Evolutionary conservation across 495 filamentous ascomycete genomes (phyloP).

Genomic region (Neurospora terricola): DNA sequence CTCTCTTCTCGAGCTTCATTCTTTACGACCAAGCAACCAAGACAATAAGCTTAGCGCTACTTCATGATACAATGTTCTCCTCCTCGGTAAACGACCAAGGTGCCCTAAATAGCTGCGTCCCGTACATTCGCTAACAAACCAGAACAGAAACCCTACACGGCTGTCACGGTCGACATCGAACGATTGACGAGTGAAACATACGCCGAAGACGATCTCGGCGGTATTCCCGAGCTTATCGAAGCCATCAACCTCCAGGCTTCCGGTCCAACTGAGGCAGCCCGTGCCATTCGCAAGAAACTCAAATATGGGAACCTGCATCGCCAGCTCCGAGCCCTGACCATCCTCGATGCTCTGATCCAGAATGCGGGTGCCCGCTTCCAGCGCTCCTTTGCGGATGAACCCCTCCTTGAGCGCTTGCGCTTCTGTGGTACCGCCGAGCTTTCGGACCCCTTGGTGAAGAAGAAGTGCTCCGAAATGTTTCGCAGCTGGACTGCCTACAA

Average conservation of each 20-base stretch:
- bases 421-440: slow-evolving; percentile 77
- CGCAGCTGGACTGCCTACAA: slow-evolving; percentile 84
- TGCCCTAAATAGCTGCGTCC: background rate
- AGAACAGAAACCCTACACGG: slow-evolving; percentile 89
- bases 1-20: background rate
- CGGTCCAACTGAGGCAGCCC: slow-evolving; percentile 81
- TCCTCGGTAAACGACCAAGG: background rate
- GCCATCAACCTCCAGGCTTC: slow-evolving; percentile 81
- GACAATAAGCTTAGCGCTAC: background rate
- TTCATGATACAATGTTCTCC: background rate
- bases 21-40: background rate
- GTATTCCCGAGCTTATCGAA: slow-evolving; percentile 89
- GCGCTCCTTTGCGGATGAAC: slow-evolving; percentile 78
- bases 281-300: slow-evolving; percentile 95
- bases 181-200: slow-evolving; percentile 80
- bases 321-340: slow-evolving; percentile 79
- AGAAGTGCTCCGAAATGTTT: slow-evolving; percentile 79
- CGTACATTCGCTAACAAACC: background rate
- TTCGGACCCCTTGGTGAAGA: slow-evolving; percentile 74
- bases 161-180: slow-evolving; percentile 90
- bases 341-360: slow-evolving; percentile 89
- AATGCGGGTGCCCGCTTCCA: slow-evolving; percentile 89
- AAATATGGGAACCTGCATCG: slow-evolving; percentile 93
- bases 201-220: slow-evolving; percentile 82
- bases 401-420: slow-evolving; percentile 85